phyloP scores from a whole-genome alignment of 768 basidiomycete species.

The Suillus cothurnatus region DNA sequence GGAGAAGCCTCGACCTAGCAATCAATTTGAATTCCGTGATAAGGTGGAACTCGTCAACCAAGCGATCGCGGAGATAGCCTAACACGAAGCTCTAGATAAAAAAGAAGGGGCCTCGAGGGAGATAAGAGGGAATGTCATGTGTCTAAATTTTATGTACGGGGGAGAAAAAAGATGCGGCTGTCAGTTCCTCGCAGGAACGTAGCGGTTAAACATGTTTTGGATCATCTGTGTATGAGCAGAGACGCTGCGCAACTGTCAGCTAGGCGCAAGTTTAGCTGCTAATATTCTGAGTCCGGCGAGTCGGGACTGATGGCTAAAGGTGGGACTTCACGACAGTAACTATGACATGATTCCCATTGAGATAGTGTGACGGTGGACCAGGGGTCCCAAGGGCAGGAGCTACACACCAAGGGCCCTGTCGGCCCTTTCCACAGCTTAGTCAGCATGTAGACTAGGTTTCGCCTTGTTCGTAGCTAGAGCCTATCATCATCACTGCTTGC shows the following conservation, averaged over 20 bases:
- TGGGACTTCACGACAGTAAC: background rate
- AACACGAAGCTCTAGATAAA: background rate
- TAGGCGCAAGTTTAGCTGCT: background rate
- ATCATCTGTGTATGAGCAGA: background rate
- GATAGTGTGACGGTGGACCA: too few relatives aligned
- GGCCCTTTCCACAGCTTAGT: too few relatives aligned
- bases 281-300: background rate
- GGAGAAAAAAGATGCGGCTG: background rate
- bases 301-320: background rate
- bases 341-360: background rate
- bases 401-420: too few relatives aligned
- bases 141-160: background rate
- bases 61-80: constrained; percentile 2
- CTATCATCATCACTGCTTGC: too few relatives aligned
- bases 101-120: background rate
- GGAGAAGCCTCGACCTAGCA: background rate
- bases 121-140: background rate
- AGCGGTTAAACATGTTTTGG: background rate
- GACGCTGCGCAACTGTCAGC: background rate
- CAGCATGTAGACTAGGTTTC: too few relatives aligned
- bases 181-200: background rate
- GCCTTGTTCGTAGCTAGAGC: too few relatives aligned
- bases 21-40: background rate
- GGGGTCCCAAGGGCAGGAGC: too few relatives aligned
- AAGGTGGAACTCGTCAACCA: background rate